These are phyloP conservation scores for Myxozyma vanderwaltii DNA, from an alignment of 805 yeast species.

Conservation along the genomic window DNA sequence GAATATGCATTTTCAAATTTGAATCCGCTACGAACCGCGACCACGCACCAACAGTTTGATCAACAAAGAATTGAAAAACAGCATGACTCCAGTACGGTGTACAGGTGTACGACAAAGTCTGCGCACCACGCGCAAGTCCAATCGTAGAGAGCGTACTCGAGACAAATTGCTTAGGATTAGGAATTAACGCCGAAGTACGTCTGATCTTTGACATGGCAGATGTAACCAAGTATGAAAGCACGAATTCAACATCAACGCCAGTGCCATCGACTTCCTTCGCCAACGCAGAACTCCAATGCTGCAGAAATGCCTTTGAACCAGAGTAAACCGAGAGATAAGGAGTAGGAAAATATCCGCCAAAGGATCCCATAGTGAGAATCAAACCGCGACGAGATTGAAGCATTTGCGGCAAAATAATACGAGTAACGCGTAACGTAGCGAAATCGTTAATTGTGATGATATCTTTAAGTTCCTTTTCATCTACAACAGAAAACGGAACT, in stretches of 20 bases:
- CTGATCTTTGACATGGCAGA: constrained; percentile 94
- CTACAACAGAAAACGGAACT: constrained; percentile 85
- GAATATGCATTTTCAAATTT: constrained; percentile 75
- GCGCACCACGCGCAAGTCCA: constrained; percentile 91
- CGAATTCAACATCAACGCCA: constrained; percentile 82
- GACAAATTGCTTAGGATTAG: constrained; percentile 81
- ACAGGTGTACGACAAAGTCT: constrained; percentile 69
- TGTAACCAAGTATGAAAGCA: constrained; percentile 85
- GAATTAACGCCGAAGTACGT: constrained; percentile 72
- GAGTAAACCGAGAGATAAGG: constrained; percentile 92
- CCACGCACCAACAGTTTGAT: constrained; percentile 78
- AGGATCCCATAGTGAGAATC: constrained; percentile 93
- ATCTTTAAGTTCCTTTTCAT: constrained; percentile 67
- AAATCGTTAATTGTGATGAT: constrained; percentile 84
- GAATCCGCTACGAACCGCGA: constrained; percentile 66
- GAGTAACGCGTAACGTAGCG: constrained; percentile 82
- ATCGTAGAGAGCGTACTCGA: constrained; percentile 63
- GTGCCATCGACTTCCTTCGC: constrained; percentile 75
- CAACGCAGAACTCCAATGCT: constrained; percentile 86
- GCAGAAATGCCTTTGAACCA: constrained; percentile 94
- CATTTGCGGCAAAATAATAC: constrained; percentile 73
- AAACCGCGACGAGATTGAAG: constrained; percentile 53
- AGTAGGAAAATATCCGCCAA: constrained; percentile 91
- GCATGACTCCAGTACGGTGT: constrained; percentile 97
- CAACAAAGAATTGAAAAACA: constrained; percentile 53